Evolutionary conservation across 192 early-diverging fungal species (phyloP).

Genomic region (Diversispora epigaea): DNA sequence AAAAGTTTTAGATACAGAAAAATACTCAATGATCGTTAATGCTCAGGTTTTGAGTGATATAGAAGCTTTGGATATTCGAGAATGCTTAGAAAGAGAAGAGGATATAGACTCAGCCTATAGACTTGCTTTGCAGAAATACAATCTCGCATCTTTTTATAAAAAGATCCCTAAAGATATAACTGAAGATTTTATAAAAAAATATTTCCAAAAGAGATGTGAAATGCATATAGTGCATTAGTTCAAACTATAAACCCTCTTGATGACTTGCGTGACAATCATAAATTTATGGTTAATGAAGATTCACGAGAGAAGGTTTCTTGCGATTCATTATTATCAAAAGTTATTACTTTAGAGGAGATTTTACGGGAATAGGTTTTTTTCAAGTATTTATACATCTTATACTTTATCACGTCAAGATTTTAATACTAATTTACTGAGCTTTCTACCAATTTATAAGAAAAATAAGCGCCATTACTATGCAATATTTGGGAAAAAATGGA

Average conservation of each 20-base stretch:
- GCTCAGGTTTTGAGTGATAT: neutral
- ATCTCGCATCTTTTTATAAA: neutral
- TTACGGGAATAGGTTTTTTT: constrained; percentile 1
- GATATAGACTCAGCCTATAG: neutral
- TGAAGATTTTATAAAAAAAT: neutral
- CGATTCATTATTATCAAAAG: neutral
- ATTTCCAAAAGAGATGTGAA: neutral
- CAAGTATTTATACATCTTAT: neutral
- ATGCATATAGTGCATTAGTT: neutral
- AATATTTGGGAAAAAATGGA: neutral
- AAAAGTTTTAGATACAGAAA: neutral
- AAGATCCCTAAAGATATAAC: neutral
- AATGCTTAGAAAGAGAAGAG: neutral
- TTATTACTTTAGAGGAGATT: constrained; percentile 8
- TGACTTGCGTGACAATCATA: neutral
- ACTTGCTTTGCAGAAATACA: neutral
- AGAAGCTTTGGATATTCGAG: neutral
- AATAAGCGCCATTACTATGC: neutral
- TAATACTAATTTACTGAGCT: neutral
- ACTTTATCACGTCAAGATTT: neutral
- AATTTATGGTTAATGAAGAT: neutral
- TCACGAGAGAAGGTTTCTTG: constrained; percentile 4
- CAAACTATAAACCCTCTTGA: neutral
- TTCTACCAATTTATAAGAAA: neutral
- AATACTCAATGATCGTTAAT: constrained; percentile 12